Evolutionary conservation across 371 early-diverging fungal species (phyloP).

Genomic region (Lichtheimia hyalospora): DNA sequence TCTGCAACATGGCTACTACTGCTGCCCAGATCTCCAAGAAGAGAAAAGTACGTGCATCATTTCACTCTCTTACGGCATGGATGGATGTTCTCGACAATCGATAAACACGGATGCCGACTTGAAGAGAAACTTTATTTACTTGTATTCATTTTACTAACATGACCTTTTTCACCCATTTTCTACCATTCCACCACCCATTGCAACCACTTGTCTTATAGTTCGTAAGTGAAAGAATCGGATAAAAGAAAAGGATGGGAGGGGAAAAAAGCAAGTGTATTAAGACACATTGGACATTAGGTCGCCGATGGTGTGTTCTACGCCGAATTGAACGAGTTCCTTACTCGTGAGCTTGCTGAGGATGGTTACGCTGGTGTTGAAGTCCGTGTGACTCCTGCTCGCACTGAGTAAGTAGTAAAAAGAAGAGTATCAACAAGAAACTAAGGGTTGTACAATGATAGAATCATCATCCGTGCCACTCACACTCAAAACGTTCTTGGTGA

Average conservation of each 20-base stretch:
- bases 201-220: constrained; percentile 31
- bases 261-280: constrained; percentile 4
- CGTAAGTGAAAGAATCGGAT: constrained; percentile 31
- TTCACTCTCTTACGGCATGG: constrained; percentile 14
- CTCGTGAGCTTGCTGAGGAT: constrained; percentile 90
- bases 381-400: constrained; percentile 97
- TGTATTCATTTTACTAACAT: neutral
- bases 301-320: constrained; percentile 99
- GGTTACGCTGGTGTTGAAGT: constrained; percentile 98
- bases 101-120: constrained; percentile 1
- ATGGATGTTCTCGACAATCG: constrained; percentile 15
- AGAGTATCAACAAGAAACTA: constrained; percentile 1
- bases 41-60: constrained; percentile 63
- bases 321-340: constrained; percentile 99
- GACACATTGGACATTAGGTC: constrained; percentile 47
- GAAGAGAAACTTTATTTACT: neutral
- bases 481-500: constrained; percentile 98
- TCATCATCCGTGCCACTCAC: constrained; percentile 99
- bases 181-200: neutral
- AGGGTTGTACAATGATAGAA: constrained; percentile 30
- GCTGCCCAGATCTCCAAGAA: constrained; percentile 71
- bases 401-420: constrained; percentile 62
- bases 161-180: neutral
- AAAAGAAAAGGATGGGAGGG: neutral
- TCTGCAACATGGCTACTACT: constrained; percentile 16